Percentiles rank a stretch among this genome's conserved stretches.
These are phyloP conservation scores for Aspergillus bertholletiae DNA, from an alignment of 495 filamentous ascomycete genomes.

Conservation along the genomic window DNA sequence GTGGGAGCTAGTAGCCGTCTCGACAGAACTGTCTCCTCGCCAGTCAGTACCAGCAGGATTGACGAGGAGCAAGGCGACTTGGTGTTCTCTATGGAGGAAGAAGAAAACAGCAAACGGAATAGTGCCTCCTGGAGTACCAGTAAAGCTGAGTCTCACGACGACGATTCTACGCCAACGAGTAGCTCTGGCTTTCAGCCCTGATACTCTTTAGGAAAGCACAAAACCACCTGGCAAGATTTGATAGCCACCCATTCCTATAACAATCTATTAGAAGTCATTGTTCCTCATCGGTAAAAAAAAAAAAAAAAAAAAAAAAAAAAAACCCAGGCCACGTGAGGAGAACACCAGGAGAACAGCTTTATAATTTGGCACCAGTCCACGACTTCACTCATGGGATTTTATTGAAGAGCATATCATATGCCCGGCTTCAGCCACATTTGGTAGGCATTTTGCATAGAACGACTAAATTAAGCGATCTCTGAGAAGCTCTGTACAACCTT, in stretches of 20 bases:
- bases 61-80: constrained; percentile 68
- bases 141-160: constrained; percentile 20
- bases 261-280: neutral
- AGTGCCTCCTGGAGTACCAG: constrained; percentile 29
- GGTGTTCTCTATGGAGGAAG: constrained; percentile 82
- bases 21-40: constrained; percentile 44
- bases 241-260: too few species aligned
- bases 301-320: constrained; percentile 14
- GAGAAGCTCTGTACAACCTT: constrained; percentile 8
- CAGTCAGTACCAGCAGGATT: constrained; percentile 59
- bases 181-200: constrained; percentile 17
- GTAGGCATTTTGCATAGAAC: constrained; percentile 23
- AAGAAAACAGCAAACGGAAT: constrained; percentile 48
- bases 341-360: too few species aligned
- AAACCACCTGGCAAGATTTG: too few species aligned
- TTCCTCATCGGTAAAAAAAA: constrained; percentile 4
- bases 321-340: too few species aligned
- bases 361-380: constrained; percentile 14
- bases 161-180: constrained; percentile 15
- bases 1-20: constrained; percentile 29
- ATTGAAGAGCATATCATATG: constrained; percentile 13
- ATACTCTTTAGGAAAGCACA: neutral
- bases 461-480: constrained; percentile 17
- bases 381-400: constrained; percentile 5
- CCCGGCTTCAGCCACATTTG: constrained; percentile 2